Evolutionary conservation across 1,284 basidiomycete species (phyloP).

Genomic region (Veloporphyrellus conicus): DNA sequence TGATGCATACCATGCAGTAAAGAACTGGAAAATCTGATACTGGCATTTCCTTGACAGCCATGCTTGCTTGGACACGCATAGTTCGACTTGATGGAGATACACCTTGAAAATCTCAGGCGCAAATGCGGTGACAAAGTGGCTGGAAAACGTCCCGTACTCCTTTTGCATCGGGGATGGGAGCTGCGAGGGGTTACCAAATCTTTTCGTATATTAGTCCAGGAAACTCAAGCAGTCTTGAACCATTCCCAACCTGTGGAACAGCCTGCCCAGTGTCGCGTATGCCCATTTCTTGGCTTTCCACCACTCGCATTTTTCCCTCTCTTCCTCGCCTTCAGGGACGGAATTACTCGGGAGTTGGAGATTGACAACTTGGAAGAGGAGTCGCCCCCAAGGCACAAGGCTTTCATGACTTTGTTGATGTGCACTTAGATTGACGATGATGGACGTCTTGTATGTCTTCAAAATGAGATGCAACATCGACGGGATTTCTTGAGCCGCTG

Average conservation of each 20-base stretch:
- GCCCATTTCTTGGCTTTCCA: constrained; percentile 91
- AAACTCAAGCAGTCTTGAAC: background rate
- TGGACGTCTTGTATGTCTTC: constrained; percentile 78
- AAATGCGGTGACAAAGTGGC: constrained; percentile 73
- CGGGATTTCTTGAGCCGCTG: constrained; percentile 62
- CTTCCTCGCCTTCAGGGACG: constrained; percentile 68
- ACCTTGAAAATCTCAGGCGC: constrained; percentile 81
- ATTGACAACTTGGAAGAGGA: constrained; percentile 75
- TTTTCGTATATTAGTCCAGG: constrained; percentile 25
- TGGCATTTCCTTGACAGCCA: constrained; percentile 82
- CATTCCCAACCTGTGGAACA: constrained; percentile 66
- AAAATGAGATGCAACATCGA: constrained; percentile 77
- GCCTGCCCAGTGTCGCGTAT: constrained; percentile 64
- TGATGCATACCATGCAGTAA: constrained; percentile 72
- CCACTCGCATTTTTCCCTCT: constrained; percentile 76
- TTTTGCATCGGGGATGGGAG: constrained; percentile 67
- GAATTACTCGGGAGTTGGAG: constrained; percentile 60
- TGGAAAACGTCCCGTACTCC: constrained; percentile 67
- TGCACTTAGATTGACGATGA: constrained; percentile 62
- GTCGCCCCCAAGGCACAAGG: constrained; percentile 78
- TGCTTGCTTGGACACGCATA: constrained; percentile 63
- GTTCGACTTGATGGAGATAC: constrained; percentile 72
- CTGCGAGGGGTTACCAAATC: constrained; percentile 82
- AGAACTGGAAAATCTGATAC: constrained; percentile 76
- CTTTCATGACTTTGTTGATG: constrained; percentile 73